Evolutionary conservation across 345 rosid species (phyloP).

Genomic region (Aquilaria yunnanensis): DNA sequence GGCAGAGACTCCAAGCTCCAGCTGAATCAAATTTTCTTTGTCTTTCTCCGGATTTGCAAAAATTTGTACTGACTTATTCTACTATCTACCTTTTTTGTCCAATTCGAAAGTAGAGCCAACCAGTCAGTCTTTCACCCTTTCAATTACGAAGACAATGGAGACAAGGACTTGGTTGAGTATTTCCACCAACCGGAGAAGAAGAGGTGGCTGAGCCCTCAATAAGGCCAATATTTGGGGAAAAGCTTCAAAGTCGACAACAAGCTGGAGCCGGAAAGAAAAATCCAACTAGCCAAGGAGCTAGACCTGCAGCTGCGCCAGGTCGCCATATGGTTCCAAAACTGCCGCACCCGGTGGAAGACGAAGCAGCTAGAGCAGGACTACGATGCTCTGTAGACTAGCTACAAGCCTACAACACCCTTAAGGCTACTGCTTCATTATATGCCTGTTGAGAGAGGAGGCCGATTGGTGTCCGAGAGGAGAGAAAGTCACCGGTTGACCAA

Average conservation of each 20-base stretch:
- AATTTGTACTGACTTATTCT: too few relatives aligned
- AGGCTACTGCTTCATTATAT: constrained; percentile 3
- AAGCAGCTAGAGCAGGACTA: constrained; percentile 61
- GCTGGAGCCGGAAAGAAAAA: constrained; percentile 64
- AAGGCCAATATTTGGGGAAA: constrained; percentile 60
- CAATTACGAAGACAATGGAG: constrained; percentile 39
- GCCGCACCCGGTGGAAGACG: constrained; percentile 56
- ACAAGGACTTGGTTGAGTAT: constrained; percentile 39
- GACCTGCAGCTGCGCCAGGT: constrained; percentile 68
- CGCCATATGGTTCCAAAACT: constrained; percentile 68
- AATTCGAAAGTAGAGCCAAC: constrained; percentile 8
- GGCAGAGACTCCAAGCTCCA: too few relatives aligned
- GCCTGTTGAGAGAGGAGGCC: too few relatives aligned
- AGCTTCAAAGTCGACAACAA: constrained; percentile 52
- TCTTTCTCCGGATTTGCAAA: too few relatives aligned
- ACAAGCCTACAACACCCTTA: constrained; percentile 37
- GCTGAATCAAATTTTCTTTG: too few relatives aligned
- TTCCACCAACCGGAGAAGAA: constrained; percentile 47
- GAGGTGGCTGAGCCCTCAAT: constrained; percentile 35
- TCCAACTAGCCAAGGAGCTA: constrained; percentile 58
- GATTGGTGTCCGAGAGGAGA: too few relatives aligned
- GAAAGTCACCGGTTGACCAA: too few relatives aligned
- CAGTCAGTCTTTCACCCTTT: constrained; percentile 20
- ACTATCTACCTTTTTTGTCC: neutral
- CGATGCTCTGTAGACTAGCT: constrained; percentile 38